Base-by-base conservation (phyloP, 352 stramenopile species). In the Globisporangium radiosum region DNA sequence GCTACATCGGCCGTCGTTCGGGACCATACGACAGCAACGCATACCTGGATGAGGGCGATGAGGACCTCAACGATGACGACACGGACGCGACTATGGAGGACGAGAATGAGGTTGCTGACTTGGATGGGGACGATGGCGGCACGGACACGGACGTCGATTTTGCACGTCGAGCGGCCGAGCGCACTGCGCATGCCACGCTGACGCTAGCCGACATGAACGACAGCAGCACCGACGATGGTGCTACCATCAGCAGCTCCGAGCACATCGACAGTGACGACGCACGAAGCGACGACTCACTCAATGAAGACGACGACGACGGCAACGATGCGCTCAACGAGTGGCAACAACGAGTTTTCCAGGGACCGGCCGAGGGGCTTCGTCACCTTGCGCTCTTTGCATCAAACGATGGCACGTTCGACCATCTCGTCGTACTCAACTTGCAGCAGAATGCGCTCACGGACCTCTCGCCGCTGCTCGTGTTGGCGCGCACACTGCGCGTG, bases 361-460 rank as follows among this genome's bases (percentile, higher is more conserved):
- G 78, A 38, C 66, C 77, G n/a, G 61, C 54, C 10, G 78, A 87
- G 38, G 53, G 47, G 5, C 60, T 80, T 53, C 49, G 51, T 7
- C 62, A 72, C 5, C 52, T 83, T 17, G 52, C 49, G 10, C 15
- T 81, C 11, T 73, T 84, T 59, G 62, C 52, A 13, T 69, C 66
- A 4, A 59, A 65, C 15, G 65, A 67, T 5, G 58, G 66, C 14
- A 64, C 69, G 7, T 90, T 78, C 58, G 75, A 88, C 25, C 73
- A 73, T 14, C 62, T 93, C 37, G 59, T 81, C 2, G 66, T 87
- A 54, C 65, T 91, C 37, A 85, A 84, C 39, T 54, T 92, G 15
- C 68, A 81, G 51, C 69, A 84, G 57, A 90, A 89, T 43, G 66
- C 67, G 15, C 65, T 91, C 45, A 64, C 72, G 9, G 76, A 91